A percentile compares a stretch with the other conserved stretches of the same genome.
These are phyloP conservation scores for Fusarium ramigenum DNA, from an alignment of 2,329 filamentous ascomycete genomes.

Conservation along the genomic window DNA sequence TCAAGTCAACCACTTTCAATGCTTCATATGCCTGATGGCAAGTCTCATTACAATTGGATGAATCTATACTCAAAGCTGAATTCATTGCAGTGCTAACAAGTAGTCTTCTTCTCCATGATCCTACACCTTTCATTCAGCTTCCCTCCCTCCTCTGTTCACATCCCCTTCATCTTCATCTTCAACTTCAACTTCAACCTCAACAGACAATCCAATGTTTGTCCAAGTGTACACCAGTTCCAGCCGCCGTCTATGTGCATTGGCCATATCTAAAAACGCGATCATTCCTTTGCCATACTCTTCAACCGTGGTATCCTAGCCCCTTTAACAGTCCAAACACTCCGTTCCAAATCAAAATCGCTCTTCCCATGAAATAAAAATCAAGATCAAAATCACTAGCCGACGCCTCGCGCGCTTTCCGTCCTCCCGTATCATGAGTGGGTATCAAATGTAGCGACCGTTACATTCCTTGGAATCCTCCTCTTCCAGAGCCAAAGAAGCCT, in stretches of 20 bases:
- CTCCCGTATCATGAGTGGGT: constrained; percentile 50
- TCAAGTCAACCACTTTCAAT: not conserved
- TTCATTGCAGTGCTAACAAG: not conserved
- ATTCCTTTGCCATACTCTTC: constrained; percentile 20
- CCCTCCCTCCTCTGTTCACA: not conserved
- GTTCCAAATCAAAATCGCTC: constrained; percentile 38
- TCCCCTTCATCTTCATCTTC: not conserved
- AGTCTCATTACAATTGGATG: constrained; percentile 10
- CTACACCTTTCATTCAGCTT: constrained; percentile 9
- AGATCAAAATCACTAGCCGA: constrained; percentile 38
- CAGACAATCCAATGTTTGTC: constrained; percentile 11
- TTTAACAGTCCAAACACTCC: constrained; percentile 23
- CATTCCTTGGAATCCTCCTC: constrained; percentile 56
- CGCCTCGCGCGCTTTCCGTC: constrained; percentile 40
- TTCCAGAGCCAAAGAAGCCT: constrained; percentile 56
- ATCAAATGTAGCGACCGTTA: constrained; percentile 51
- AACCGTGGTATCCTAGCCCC: constrained; percentile 10
- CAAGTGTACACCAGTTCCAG: constrained; percentile 21
- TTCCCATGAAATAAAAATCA: constrained; percentile 35
- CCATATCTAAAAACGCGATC: constrained; percentile 30
- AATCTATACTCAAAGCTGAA: constrained; percentile 15
- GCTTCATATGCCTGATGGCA: not conserved
- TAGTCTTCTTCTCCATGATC: constrained; percentile 1
- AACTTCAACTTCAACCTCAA: not conserved
- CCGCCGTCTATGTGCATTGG: constrained; percentile 30